Conservation (phyloP, 176 grass and related monocot species). For the Carex pumila region DNA sequence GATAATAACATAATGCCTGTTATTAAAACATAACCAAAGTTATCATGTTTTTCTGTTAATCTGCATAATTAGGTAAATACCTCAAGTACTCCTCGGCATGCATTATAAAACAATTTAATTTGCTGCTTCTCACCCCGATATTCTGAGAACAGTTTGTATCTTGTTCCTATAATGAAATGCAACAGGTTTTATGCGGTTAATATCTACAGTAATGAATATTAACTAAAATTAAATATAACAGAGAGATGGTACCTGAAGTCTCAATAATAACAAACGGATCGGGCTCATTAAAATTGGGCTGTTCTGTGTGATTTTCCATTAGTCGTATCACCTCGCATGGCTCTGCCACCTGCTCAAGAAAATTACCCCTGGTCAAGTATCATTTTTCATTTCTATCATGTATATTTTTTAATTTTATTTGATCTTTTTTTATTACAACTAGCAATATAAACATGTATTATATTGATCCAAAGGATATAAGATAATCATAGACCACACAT, state of each 20-base stretch:
- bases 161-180: slow-evolving; percentile 13
- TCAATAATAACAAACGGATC: slow-evolving; percentile 32
- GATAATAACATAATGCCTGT: background rate
- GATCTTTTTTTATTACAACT: background rate
- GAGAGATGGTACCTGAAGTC: slow-evolving; percentile 10
- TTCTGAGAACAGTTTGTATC: slow-evolving; percentile 33
- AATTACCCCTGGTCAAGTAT: background rate
- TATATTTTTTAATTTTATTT: background rate
- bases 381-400: too few species aligned
- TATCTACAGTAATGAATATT: background rate
- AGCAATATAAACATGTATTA: background rate
- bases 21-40: background rate
- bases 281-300: slow-evolving; percentile 18
- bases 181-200: background rate
- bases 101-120: slow-evolving; percentile 26
- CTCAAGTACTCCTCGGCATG: slow-evolving; percentile 33
- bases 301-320: slow-evolving; percentile 28
- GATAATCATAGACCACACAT: background rate
- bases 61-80: slow-evolving; percentile 5
- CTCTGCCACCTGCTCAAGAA: slow-evolving; percentile 18
- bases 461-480: background rate
- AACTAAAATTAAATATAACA: slow-evolving; percentile 7
- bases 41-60: background rate
- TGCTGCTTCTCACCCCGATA: slow-evolving; percentile 36
- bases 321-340: slow-evolving; percentile 26